phyloP scores from a whole-genome alignment of 257 asterid species.

The Leonotis leonurus region DNA sequence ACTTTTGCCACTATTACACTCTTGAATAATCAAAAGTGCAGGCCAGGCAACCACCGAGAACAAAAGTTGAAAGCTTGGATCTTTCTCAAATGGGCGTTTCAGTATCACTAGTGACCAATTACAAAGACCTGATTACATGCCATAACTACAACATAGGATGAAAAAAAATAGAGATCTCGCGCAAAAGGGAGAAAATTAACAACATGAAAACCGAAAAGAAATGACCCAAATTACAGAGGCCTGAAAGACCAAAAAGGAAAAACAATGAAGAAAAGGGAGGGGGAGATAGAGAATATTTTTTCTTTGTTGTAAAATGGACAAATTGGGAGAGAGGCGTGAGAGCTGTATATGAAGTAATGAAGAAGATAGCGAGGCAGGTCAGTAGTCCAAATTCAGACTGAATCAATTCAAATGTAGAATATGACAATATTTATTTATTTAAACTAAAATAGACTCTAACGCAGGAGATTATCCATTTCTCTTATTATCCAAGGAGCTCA shows the following conservation, averaged over 20 bases:
- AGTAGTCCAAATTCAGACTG: slow-evolving; percentile 8
- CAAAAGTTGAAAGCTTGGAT: slow-evolving; percentile 19
- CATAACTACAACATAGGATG: neutral
- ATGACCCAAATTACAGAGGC: neutral
- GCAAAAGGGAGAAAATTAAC: neutral
- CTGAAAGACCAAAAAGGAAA: neutral
- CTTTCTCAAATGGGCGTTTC: slow-evolving; percentile 15
- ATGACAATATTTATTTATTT: too few relatives aligned
- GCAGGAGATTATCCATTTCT: too few relatives aligned
- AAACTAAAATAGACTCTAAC: too few relatives aligned
- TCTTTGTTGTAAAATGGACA: neutral
- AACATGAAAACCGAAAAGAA: neutral
- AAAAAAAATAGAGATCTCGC: neutral
- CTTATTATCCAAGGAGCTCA: too few relatives aligned
- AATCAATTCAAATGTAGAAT: too few relatives aligned
- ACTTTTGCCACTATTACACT: neutral
- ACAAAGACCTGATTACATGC: neutral
- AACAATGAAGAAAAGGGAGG: neutral
- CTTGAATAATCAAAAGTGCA: neutral
- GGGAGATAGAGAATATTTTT: neutral
- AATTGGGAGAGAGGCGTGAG: neutral
- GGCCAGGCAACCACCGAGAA: neutral
- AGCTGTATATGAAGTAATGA: neutral
- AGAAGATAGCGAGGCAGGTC: neutral
- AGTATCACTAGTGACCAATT: neutral